phyloP scores from a whole-genome alignment of 1,284 basidiomycete genomes.

The Cryptococcus sp. region DNA sequence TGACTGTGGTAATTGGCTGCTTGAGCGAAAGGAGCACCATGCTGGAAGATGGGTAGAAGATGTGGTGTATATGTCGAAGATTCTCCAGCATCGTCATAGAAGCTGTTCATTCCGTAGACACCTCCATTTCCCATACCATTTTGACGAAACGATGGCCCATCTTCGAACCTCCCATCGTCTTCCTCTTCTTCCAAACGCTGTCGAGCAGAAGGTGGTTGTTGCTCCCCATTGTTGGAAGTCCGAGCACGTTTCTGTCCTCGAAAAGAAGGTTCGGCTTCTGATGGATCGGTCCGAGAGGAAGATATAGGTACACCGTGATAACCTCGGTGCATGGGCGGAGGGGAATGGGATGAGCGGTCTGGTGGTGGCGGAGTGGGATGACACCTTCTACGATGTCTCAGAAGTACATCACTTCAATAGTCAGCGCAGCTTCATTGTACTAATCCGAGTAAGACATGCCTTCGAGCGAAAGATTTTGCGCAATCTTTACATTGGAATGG shows the following conservation, averaged over 20 bases:
- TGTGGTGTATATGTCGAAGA: slow-evolving; percentile 33
- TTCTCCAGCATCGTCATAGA: slow-evolving; percentile 18
- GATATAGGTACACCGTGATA: slow-evolving; percentile 41
- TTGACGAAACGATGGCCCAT: slow-evolving; percentile 25
- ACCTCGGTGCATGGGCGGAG: slow-evolving; percentile 25
- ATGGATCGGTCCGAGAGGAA: slow-evolving; percentile 35
- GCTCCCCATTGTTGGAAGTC: slow-evolving; percentile 6
- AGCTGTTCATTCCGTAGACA: slow-evolving; percentile 29
- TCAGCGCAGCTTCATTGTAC: neutral
- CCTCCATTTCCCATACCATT: slow-evolving; percentile 36
- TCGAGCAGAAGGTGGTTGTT: neutral
- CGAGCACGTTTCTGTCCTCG: slow-evolving; percentile 28
- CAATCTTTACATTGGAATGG: slow-evolving; percentile 48
- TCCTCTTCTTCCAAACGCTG: slow-evolving; percentile 21
- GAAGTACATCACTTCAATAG: slow-evolving; percentile 42
- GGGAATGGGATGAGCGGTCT: slow-evolving; percentile 36
- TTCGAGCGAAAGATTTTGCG: slow-evolving; percentile 47
- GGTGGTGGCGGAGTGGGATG: slow-evolving; percentile 44
- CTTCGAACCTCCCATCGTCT: slow-evolving; percentile 29
- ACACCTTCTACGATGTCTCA: slow-evolving; percentile 47
- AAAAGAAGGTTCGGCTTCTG: slow-evolving; percentile 28
- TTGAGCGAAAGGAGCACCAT: slow-evolving; percentile 5
- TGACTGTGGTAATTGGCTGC: slow-evolving; percentile 24
- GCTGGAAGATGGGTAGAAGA: slow-evolving; percentile 39
- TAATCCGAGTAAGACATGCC: slow-evolving; percentile 22